Base-by-base conservation (phyloP, 2,329 filamentous ascomycete species). In the Fusarium tuaranense region DNA sequence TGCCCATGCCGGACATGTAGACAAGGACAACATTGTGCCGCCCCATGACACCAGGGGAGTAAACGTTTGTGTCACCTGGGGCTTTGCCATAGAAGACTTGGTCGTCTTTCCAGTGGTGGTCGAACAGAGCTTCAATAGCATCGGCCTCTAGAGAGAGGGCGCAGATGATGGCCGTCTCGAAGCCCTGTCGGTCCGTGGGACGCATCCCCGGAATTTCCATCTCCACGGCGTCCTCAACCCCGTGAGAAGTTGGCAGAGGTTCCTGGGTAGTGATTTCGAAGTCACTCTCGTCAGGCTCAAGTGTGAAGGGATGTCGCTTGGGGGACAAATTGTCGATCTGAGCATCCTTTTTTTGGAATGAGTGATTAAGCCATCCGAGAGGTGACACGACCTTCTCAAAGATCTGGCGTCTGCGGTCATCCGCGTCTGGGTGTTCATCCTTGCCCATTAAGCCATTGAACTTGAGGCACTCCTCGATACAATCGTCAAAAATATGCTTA, bases 81-180 rank as follows among this genome's bases (percentile, higher is more conserved):
- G 67, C 41, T 12, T 63, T 70, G 2, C 63, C 51, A 6, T 55
- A 70, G 27, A 14, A 7, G 2, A 12, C 0, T 16, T 20, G 4
- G 7, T 63, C 34, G 14, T 63, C 4, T 18, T 58, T 38, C 62
- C 57, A 71, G 30, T 69, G 34, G 3, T 59, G n/a, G 9, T 69
- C 69, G 27, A 71, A 71, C 0, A 62, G 30, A 10, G 32, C 25
- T 0, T 58, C 36, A 1, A 71, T 18, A 2, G 67, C 36, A 5
- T 63, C 30, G 2, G 58, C 67, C 7, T 71, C 69, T 0, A 62
- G 30, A 3, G 57, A 20, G 0, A 66, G 41, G 8, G 62, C 66
- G 16, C 66, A 71, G 8, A 71, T 46, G 4, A 71, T 71, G 2
- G 67, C 67, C 12, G 66, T 67, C 32, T 68, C 65, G 7, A 69